Conservation (phyloP, 176 grass and related monocot genomes). For the Carex pumila region DNA sequence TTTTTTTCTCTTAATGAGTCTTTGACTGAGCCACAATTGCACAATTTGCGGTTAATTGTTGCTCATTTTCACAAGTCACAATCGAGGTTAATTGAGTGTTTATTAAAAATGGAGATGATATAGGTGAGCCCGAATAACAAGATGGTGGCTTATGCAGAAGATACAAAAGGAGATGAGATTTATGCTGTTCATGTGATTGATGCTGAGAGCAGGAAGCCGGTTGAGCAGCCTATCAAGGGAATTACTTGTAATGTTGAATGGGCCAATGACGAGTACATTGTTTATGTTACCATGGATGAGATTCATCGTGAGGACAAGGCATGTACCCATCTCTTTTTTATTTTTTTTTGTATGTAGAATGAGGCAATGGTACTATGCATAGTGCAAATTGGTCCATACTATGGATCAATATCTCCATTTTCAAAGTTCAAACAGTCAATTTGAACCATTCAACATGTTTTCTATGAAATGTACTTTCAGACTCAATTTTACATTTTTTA, state of each 20-base stretch:
- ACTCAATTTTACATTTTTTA: no score
- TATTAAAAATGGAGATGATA: background rate
- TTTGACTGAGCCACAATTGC: background rate
- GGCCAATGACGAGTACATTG: slow-evolving; percentile 65
- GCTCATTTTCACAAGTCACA: background rate
- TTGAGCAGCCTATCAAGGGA: slow-evolving; percentile 55
- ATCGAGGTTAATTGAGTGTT: background rate
- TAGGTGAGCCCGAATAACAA: slow-evolving; percentile 83
- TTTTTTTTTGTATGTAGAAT: slow-evolving; percentile 11
- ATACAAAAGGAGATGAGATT: slow-evolving; percentile 83
- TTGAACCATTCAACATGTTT: no score
- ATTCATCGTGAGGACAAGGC: slow-evolving; percentile 90
- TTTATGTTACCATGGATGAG: slow-evolving; percentile 82
- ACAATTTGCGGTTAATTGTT: background rate
- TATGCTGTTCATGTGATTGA: slow-evolving; percentile 79
- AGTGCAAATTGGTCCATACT: no score
- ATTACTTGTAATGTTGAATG: slow-evolving; percentile 73
- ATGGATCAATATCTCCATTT: no score
- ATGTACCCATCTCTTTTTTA: slow-evolving; percentile 13
- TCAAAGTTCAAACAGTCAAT: no score
- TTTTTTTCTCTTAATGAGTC: background rate
- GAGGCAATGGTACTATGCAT: no score
- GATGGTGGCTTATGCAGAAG: slow-evolving; percentile 76
- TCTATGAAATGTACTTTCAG: no score
- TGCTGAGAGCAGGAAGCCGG: slow-evolving; percentile 40